Base-by-base conservation (phyloP, 257 asterid genomes). In the Cruciata laevipes region DNA sequence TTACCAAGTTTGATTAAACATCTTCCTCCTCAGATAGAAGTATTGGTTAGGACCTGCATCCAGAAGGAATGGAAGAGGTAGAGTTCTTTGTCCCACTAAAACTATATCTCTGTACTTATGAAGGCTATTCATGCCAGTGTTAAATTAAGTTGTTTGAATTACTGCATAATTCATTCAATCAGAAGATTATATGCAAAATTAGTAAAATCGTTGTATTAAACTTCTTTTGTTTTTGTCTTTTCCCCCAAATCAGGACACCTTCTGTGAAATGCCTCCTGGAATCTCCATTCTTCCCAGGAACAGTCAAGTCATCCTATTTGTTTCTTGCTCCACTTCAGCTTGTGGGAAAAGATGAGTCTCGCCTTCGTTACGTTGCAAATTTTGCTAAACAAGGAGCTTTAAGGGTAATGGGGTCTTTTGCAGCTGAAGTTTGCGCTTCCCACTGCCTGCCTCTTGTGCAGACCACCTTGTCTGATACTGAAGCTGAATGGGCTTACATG, bases 401-500 rank as follows among this genome's bases (percentile, higher is more conserved):
- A 75, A 79, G 76, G 75, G 75, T 78, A 68, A 90, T 90, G 97
- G 99, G 99, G 71, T 73, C 89, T 71, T 80, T 87, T 73, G 89
- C 87, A 18, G 87, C 91, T 62, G 97, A 86, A 85, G 88, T 88
- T 81, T 93, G 99, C 84, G 96, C 95, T 78, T 86, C 97, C 72
- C 81, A 83, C 82, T 93, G 96, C 92, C 79, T 93, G 78, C 87
- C 95, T 30, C 86, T 90, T 74, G 76, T 84, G 53, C 77, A 76
- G 83, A 78, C 78, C 77, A 80, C 88, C 75, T 72, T 82, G 65
- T 84, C 95, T 42, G 92, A 93, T 77, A 61, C 81, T 73, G 90
- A 86, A 80, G 89, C 92, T 81, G 97, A 93, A 73, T 84, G 89
- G 92, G 95, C 95, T 71, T 85, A 87, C 79, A 74, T 82, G 72